Base-by-base conservation (phyloP, 2,329 filamentous ascomycete species). In the Bipolaris victoriae region DNA sequence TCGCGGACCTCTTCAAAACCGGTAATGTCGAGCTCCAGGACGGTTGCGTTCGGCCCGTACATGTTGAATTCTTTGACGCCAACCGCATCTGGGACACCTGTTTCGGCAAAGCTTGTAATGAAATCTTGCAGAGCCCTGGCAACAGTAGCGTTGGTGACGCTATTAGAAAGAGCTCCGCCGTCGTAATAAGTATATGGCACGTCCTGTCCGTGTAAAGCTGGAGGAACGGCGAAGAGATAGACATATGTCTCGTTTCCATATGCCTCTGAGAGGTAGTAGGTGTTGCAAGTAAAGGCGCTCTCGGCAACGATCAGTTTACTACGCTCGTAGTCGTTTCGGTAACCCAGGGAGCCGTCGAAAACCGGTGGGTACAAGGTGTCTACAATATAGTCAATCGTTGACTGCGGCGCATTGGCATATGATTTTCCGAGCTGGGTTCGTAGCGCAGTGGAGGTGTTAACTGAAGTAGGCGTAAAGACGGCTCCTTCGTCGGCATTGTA, bases 131-230 rank as follows among this genome's bases (percentile, higher is more conserved):
- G 62, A 24, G 78, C 77, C 36, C 78, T 59, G 0, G 80, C 80
- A 9, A 80, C 66, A 0, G 73, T 75, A 2, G 61, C 61, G 57
- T 77, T 78, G 26, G 49, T 49, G 10, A 73, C 69, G 39, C 48
- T 55, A 31, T 15, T 22, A 2, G 45, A 41, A 7, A 56, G 31
- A 15, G 63, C 63, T 3, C 71, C 73, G 24, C 73, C 77, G 40
- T 81, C 79, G 72, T 79, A 86, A 71, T 81, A 86, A 0, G 82
- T 83, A 62, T 83, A 86, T 0, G 77, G 58, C 3, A 84, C 62
- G 61, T 87, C 85, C 49, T 78, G 69, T 16, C 80, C 83, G 65
- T 87, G 85, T 35, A 83, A 74, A 7, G 77, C 83, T 0, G 84
- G 83, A 0, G 80, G 80, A 1, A 84, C 77, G 20, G 78, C 75